Percentiles rank a stretch among this genome's conserved stretches.
These are phyloP conservation scores for Talaromyces sp. DNA, from an alignment of 2,329 filamentous ascomycete genomes.

Conservation along the genomic window DNA sequence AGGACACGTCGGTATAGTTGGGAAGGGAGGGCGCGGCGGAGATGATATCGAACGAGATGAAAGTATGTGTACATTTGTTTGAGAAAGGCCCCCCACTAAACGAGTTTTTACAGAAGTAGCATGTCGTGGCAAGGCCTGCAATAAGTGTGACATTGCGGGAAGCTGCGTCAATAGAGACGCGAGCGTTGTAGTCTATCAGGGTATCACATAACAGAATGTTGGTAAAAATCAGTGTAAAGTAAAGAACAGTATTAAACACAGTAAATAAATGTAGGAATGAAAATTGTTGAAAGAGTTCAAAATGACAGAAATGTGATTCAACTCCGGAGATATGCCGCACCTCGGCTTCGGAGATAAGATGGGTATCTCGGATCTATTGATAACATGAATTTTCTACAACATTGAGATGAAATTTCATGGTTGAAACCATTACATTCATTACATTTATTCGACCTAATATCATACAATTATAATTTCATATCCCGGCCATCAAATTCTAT, in stretches of 20 bases:
- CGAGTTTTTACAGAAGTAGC: not conserved
- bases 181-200: not conserved
- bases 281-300: not conserved
- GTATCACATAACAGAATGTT: not conserved
- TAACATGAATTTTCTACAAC: not conserved
- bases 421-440: not conserved
- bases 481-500: not conserved
- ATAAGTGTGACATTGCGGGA: conserved; percentile 1
- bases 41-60: conserved; percentile 6
- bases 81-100: not conserved
- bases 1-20: conserved; percentile 61
- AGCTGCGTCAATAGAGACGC: not conserved
- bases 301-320: not conserved
- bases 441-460: not conserved
- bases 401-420: not conserved
- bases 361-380: not conserved
- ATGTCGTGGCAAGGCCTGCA: not conserved
- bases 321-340: not conserved
- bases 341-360: conserved; percentile 11
- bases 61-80: not conserved
- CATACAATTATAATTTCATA: not conserved
- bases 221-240: not conserved
- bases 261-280: not conserved
- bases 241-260: not conserved
- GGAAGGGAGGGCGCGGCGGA: conserved; percentile 36